Evolutionary conservation across 352 stramenopile genomes (phyloP).

Genomic region (Phytopythium aichiense): DNA sequence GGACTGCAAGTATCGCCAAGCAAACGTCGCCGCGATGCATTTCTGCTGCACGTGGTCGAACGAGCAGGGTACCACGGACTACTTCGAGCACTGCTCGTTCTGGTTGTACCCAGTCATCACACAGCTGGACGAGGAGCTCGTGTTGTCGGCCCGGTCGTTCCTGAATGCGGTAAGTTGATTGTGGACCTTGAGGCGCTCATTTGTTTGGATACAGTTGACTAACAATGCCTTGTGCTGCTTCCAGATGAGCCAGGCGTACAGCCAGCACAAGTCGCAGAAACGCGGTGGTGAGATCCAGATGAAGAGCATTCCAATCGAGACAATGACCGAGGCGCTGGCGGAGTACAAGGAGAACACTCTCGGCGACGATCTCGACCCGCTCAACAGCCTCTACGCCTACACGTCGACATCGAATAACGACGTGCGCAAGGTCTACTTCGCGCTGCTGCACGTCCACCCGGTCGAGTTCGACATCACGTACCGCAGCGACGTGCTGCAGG

Average conservation of each 20-base stretch:
- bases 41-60: constrained; percentile 90
- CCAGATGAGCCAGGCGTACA: constrained; percentile 63
- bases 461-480: constrained; percentile 89
- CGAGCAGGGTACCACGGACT: constrained; percentile 85
- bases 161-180: constrained; percentile 47
- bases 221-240: background rate
- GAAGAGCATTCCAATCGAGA: constrained; percentile 82
- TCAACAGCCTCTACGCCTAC: constrained; percentile 64
- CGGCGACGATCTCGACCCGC: constrained; percentile 73
- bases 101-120: constrained; percentile 83
- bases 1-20: constrained; percentile 79
- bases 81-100: constrained; percentile 88
- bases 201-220: background rate
- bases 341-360: constrained; percentile 80
- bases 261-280: constrained; percentile 62
- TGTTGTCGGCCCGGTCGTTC: constrained; percentile 74
- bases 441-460: constrained; percentile 82
- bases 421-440: constrained; percentile 86
- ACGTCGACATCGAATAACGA: constrained; percentile 65
- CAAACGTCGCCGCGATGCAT: constrained; percentile 76
- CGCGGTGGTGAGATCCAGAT: constrained; percentile 72
- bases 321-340: constrained; percentile 62
- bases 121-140: constrained; percentile 82
- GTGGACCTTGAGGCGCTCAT: background rate
- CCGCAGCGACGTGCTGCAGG: constrained; percentile 82